Base-by-base conservation (phyloP, 192 early-diverging fungal species). In the Entomortierella parvispora region DNA sequence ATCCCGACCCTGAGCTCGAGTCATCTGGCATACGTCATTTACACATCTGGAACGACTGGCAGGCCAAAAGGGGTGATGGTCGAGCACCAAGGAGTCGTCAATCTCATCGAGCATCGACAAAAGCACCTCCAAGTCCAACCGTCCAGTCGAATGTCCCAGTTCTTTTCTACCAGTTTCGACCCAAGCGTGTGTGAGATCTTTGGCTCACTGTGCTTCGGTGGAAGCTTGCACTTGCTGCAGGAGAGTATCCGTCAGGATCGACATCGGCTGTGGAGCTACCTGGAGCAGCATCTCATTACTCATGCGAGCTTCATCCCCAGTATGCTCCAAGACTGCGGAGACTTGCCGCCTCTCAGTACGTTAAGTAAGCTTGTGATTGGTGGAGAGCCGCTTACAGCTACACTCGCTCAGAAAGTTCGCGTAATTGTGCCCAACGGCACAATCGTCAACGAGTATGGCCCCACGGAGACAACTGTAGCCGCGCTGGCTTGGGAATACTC, bases 11-110 rank as follows among this genome's bases (percentile, higher is more conserved):
- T 14, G 17, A 2, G 42, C 51, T 23, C 50, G n/a, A n/a, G n/a
- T n/a, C n/a, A n/a, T n/a, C n/a, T n/a, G n/a, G n/a, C n/a, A n/a
- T n/a, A n/a, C n/a, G n/a, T 62, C 11, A 62, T 62, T 26, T 62
- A 62, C 22, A 62, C 79, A 58, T 80, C 79, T 40, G 72, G 72
- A 28, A 70, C 79, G 0, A 80, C 79, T 33, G 79, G 79, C 22
- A 51, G 23, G 33, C 79, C 79, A 33, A 80, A 80, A 51, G 70
- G 70, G 20, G 59, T 77, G 2, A 22, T 66, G 25, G 42, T 69
- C 25, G 60, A 62, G 25, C 60, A 62, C 32, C 32, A 18, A 29
- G 31, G 46, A 5, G 60, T 48, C 17, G 31, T 34, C n/a, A n/a
- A n/a, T n/a, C n/a, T n/a, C n/a, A n/a, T n/a, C n/a, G n/a, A n/a